A percentile compares a stretch with the other conserved stretches of the same genome.
Conservation (phyloP, 78 protist genomes). For the Dictyostelium firmibasis region DNA sequence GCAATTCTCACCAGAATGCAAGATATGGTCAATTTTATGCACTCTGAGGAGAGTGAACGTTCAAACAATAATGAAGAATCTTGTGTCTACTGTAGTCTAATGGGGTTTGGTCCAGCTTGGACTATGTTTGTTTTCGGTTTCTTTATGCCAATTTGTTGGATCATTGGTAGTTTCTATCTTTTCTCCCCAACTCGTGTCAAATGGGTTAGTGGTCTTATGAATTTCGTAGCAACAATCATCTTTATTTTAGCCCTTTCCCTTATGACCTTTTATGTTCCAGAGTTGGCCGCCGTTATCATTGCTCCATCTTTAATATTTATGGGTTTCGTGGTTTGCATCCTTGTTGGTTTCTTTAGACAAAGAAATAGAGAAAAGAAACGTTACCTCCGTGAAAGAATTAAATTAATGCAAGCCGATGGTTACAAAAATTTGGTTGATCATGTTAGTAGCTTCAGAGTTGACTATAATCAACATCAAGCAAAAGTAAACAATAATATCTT, state of each 20-base stretch:
- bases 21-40: slow-evolving; percentile 56
- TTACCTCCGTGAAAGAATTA: slow-evolving; percentile 45
- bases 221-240: slow-evolving; percentile 21
- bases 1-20: slow-evolving; percentile 50
- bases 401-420: slow-evolving; percentile 52
- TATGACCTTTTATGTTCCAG: background rate
- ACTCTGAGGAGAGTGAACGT: slow-evolving; percentile 51
- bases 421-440: slow-evolving; percentile 38
- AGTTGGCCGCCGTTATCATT: background rate
- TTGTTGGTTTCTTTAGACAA: slow-evolving; percentile 70
- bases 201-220: slow-evolving; percentile 68
- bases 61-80: slow-evolving; percentile 19
- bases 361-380: slow-evolving; percentile 56
- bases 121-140: slow-evolving; percentile 70
- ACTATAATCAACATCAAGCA: background rate
- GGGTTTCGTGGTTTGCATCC: slow-evolving; percentile 22
- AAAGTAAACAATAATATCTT: background rate
- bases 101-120: slow-evolving; percentile 82
- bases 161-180: slow-evolving; percentile 59
- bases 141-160: slow-evolving; percentile 60
- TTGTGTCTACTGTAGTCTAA: slow-evolving; percentile 62
- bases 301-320: background rate
- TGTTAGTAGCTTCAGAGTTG: slow-evolving; percentile 3
- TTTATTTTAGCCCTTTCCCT: background rate
- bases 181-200: slow-evolving; percentile 73